Evolutionary conservation across 1,139 yeast species (phyloP), one percentile per base, ranked within the genome.

Genomic region (Eremothecium coryli): DNA sequence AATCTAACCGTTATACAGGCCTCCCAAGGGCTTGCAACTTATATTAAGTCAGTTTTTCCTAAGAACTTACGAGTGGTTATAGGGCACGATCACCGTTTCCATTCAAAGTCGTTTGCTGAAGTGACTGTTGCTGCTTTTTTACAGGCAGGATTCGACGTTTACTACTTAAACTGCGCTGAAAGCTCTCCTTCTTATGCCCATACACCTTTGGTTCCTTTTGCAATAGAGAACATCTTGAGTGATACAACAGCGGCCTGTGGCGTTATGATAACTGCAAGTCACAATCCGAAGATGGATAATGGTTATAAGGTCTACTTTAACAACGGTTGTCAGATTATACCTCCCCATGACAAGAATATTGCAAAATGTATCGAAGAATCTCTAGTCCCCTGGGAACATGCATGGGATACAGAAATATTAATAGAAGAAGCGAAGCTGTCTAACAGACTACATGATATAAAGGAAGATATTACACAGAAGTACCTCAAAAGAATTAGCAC

Each of bases 231-330:
- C 25, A 67, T 63, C 38, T 13, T 11, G 16, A 16, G 28, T 4
- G 31, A 28, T 1, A 28, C 32, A 10, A 47, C 61, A 0, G 86
- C 95, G 0, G 64, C 77, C 0, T 85, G 78, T 33, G 98, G 97
- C 23, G 82, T 90, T 2, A 90, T 90, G 97, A 75, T 90, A 31
- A 90, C 98, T 0, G 97, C 98, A 0, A 82, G 95, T 36, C 98
- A 90, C 58, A 90, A 90, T 52, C 97, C 97, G 0, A 93, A 90
- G 10, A 66, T 68, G 43, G 97, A 88, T 54, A 90, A 90, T 52
- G 98, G 98, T 0, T 90, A 85, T 61, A 90, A 90, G 53, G 97
- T 90, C 1, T 88, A 90, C 62, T 85, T 93, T 73, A 66, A 70
- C 11, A 90, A 90, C 52, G 97, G 96, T 4, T 88, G 97, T 56